Conservation (phyloP, 495 filamentous ascomycete genomes). For the Saxophila tyrrhenica region DNA sequence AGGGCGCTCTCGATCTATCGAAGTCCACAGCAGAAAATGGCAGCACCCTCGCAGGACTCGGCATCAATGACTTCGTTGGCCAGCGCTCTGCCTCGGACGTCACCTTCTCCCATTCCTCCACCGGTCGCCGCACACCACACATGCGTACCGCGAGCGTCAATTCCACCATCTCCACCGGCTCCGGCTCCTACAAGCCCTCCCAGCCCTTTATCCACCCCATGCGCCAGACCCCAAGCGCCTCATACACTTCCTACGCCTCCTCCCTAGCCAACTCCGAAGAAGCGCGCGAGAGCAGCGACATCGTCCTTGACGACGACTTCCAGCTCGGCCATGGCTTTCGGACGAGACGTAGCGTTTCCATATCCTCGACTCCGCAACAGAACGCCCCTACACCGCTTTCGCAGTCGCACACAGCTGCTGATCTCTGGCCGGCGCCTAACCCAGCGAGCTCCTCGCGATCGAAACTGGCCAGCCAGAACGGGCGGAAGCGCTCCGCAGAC, state of each 20-base stretch:
- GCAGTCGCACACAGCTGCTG: constrained; percentile 29
- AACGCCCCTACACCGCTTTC: constrained; percentile 24
- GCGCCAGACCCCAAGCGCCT: constrained; percentile 48
- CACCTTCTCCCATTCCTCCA: constrained; percentile 22
- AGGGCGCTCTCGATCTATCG: constrained; percentile 44
- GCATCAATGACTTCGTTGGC: constrained; percentile 36
- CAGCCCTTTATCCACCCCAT: constrained; percentile 48
- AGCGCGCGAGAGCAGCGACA: constrained; percentile 30
- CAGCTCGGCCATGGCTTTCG: constrained; percentile 18
- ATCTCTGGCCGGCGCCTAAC: constrained; percentile 33
- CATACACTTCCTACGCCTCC: constrained; percentile 36
- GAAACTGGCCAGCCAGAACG: constrained; percentile 34
- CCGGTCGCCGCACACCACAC: constrained; percentile 32
- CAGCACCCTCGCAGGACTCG: constrained; percentile 44
- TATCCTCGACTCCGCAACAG: constrained; percentile 18
- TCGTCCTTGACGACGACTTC: constrained; percentile 27
- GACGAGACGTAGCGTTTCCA: constrained; percentile 19
- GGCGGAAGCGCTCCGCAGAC: constrained; percentile 29
- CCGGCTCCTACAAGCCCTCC: constrained; percentile 36
- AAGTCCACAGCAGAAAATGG: constrained; percentile 44
- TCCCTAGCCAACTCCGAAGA: constrained; percentile 40
- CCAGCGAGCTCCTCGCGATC: constrained; percentile 39
- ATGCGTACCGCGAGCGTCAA: constrained; percentile 45
- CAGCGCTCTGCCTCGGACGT: constrained; percentile 32
- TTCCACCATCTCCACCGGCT: constrained; percentile 44